Base-by-base conservation (phyloP, 2,329 filamentous ascomycete species). In the Colletotrichum viniferum region DNA sequence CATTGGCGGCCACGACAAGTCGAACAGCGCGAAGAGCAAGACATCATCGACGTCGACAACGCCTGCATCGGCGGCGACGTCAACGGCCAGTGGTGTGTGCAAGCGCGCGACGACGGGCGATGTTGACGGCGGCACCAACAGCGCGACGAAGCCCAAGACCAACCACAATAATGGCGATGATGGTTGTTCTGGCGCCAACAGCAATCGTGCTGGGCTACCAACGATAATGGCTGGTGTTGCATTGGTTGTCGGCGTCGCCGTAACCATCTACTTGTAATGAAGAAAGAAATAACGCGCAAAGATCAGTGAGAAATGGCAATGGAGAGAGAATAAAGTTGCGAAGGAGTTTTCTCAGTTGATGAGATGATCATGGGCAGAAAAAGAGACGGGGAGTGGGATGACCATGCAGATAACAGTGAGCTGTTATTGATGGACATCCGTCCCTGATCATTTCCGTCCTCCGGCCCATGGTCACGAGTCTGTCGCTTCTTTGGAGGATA, bases 181-280 rank as follows among this genome's bases (percentile, higher is more conserved):
- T 16, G 64, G 71, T 8, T 76, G 73, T 8, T 76, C 73, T 30
- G 60, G 32, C 18, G 73, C 73, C 14, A 65, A 26, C 4, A n/a
- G 30, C 14, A 38, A 26, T 12, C 28, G 56, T 12, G 65, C 43
- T 9, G 18, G 24, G 28, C 13, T 69, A 36, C 30, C 71, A 16
- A 34, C 60, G 30, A 26, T 61, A 4, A 34, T 69, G 65, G 60
- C 64, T 2, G 64, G 62, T n/a, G 18, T 48, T 12, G 69, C 60
- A 5, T 18, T 36, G 7, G 56, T 58, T 36, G 48, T 73, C 7
- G 73, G 43, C 7, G 56, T 36, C 3, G 56, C 18, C 18, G 48
- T 64, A 9, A 60, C 48, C 16, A 2, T 70, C 14, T 63, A 43
- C 26, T 14, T 73, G 43, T 64, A 7, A 64, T 12, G 13, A 21